Base-by-base conservation (phyloP, 1,139 yeast genomes). In the Magnusiomyces suaveolens region DNA sequence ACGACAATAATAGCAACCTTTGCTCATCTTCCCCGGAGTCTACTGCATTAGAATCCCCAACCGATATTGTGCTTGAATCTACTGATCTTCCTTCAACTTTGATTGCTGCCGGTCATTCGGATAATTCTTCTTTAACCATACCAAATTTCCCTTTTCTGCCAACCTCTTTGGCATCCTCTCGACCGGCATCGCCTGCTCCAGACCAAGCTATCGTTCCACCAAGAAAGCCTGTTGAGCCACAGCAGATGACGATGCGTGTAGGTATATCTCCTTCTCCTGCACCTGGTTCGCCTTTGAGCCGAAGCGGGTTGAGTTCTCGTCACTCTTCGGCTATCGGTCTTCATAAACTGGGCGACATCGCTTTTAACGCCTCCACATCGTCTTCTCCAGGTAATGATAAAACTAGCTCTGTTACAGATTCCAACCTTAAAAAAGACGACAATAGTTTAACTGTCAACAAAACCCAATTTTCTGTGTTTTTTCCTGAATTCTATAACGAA, bases 181-280 rank as follows among this genome's bases (percentile, higher is more conserved):
- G n/a, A n/a, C n/a, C n/a, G n/a, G n/a, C 36, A 32, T 32, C 36
- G 8, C 36, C 43, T 14, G 57, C 62, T 6, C 62, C 64, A 3
- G 63, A 63, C 2, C 41, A 54, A 43, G 53, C 50, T 20, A 53
- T 61, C 38, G 63, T 61, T 2, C 60, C 58, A 10, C 54, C 59
- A 10, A 51, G 63, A 6, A 56, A 52, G 46, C 54, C 55, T 12
- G 43, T 32, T 1, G 59, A 56, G 2, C 50, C 52, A 10, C 53
- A 53, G 6, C 59, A 53, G 43, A 58, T 60, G 2, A 51, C 58
- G 25, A 52, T 60, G 54, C 55, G 56, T 24, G 50, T 55, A 6
- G 57, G 36, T 29, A 8, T 29, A 8, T 29, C 36, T 12, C 6
- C 36, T 6, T 29, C 36, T 12, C 12, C 36, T 8, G 36, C 36